A percentile compares a stretch with the other conserved stretches of the same genome.
These are phyloP conservation scores for Talaromyces albobiverticillius DNA, from an alignment of 2,329 filamentous ascomycete genomes.

Conservation along the genomic window DNA sequence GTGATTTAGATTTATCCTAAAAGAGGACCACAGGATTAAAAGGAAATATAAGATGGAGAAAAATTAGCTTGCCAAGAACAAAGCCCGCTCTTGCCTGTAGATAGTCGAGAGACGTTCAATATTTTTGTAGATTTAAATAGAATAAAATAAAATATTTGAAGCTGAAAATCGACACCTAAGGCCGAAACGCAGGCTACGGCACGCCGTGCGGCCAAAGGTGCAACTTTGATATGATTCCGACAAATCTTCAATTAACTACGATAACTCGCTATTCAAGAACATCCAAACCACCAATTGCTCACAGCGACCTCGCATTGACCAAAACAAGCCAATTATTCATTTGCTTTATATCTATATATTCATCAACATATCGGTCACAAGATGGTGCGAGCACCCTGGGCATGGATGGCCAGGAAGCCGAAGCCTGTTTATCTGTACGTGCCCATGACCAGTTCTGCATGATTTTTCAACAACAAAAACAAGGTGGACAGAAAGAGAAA, in stretches of 20 bases:
- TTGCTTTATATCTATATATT: background rate
- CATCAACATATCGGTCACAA: background rate
- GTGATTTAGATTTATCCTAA: too few species aligned
- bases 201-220: constrained; percentile 33
- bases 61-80: too few species aligned
- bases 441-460: too few species aligned
- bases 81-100: too few species aligned
- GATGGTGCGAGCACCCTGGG: background rate
- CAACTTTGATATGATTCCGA: constrained; percentile 22
- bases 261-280: background rate
- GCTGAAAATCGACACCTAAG: background rate
- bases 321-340: background rate
- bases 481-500: background rate
- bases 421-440: constrained; percentile 54
- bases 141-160: too few species aligned
- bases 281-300: background rate
- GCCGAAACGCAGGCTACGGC: constrained; percentile 23
- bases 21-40: too few species aligned
- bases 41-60: too few species aligned
- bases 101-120: background rate
- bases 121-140: background rate
- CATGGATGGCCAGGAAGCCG: background rate
- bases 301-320: too few species aligned
- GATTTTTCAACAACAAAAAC: too few species aligned
- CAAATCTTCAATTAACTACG: background rate